Base-by-base conservation (phyloP, 306 rosid species). In the Echinosophora koreensis region DNA sequence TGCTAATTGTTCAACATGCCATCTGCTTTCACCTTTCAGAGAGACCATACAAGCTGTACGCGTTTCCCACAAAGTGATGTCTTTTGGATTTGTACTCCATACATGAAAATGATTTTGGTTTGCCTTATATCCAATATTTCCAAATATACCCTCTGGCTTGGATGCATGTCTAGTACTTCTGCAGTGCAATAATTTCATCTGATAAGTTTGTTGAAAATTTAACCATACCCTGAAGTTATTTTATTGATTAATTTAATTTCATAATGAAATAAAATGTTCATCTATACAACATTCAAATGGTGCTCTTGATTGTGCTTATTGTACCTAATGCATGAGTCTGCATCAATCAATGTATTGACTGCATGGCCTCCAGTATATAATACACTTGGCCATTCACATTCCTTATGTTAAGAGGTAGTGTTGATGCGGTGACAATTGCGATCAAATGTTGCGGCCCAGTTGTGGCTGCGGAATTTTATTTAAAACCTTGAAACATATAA, bases 21-120 rank as follows among this genome's bases (percentile, higher is more conserved):
- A 55, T 51, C 74, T 76, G 70, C 39, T 65, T 66, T 72, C 47
- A 50, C 62, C 67, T 77, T 77, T 72, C 22, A 16, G 6, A 28
- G 41, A 64, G 18, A 50, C 56, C 74, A 82, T 2, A 41, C n/a
- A 57, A 63, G 65, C 64, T 22, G 35, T 54, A 59, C 78, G 42
- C 78, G 74, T 76, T 62, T 32, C 55, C 52, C 61, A 32, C 49
- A 60, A 27, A 39, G 2, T 59, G 22, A 52, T 14, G 41, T 51
- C 55, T 66, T 81, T 63, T 46, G 55, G 46, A 69, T 3, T 52
- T 54, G 14, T 10, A 17, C 39, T 35, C 58, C 38, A 4, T 4
- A 30, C 3, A 28, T 75, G 54, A 69, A 35, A 59, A 74, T 16
- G 13, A 74, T 57, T 22, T 38, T 9, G 44, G 55, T 22, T 72